Evolutionary conservation across 2,329 filamentous ascomycete species (phyloP).

Genomic region (Stagonosporopsis tanaceti): DNA sequence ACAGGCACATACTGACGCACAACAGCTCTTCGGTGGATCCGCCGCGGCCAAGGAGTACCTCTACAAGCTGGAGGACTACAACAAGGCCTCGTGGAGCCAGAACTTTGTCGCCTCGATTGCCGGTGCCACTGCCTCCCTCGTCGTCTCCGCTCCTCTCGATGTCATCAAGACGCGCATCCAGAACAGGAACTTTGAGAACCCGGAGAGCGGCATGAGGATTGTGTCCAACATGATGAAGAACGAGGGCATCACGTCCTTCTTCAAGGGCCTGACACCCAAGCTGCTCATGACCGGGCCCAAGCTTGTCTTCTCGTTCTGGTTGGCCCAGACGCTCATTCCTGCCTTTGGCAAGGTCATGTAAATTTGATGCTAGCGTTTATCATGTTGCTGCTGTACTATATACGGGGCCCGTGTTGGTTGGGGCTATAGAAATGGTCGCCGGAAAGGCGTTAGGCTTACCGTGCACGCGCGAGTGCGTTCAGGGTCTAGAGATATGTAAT

Average conservation of each 20-base stretch:
- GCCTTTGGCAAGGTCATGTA: constrained; percentile 78
- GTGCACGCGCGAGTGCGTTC: constrained; percentile 19
- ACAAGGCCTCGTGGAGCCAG: constrained; percentile 90
- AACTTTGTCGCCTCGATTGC: constrained; percentile 98
- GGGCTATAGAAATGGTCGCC: constrained; percentile 26
- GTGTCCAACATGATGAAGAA: constrained; percentile 91
- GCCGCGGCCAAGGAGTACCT: constrained; percentile 98
- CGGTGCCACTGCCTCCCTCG: constrained; percentile 90
- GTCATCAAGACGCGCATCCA: constrained; percentile 98
- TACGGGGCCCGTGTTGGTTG: constrained; percentile 26
- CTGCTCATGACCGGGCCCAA: constrained; percentile 99
- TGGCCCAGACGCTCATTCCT: constrained; percentile 96
- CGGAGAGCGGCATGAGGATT: constrained; percentile 91
- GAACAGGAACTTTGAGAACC: constrained; percentile 98
- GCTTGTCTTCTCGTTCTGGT: constrained; percentile 99
- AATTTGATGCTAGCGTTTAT: constrained; percentile 22
- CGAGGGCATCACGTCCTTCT: constrained; percentile 87
- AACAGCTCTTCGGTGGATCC: constrained; percentile 90
- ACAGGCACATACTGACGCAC: constrained; percentile 26
- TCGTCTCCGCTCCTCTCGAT: constrained; percentile 98
- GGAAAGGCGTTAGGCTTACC: constrained; percentile 28
- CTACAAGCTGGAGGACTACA: constrained; percentile 91
- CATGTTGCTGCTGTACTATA: constrained; percentile 44
- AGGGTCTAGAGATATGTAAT: constrained; percentile 17
- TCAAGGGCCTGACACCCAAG: constrained; percentile 98